Percentiles rank a stretch among this genome's conserved stretches.
Conservation (phyloP, 2,329 filamentous ascomycete species). For the Apiospora kogelbergensis region DNA sequence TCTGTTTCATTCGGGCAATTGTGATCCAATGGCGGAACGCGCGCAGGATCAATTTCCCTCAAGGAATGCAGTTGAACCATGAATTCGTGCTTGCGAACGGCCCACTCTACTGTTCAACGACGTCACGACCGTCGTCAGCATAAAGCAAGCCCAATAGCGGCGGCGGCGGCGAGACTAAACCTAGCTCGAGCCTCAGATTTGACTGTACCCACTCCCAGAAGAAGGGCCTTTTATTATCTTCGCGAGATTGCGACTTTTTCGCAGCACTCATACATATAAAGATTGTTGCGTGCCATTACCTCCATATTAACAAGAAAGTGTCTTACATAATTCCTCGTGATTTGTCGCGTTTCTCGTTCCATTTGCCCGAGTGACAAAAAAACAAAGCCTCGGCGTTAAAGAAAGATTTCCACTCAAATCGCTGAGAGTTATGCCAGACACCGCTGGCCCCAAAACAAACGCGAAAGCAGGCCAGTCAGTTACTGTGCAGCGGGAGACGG, state of each 20-base stretch:
- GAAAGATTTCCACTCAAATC: neutral
- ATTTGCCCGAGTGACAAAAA: too few relatives aligned
- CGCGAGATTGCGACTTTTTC: too few relatives aligned
- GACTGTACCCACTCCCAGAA: neutral
- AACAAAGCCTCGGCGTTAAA: neutral
- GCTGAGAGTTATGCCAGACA: neutral
- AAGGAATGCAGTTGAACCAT: neutral
- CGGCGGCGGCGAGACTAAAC: neutral
- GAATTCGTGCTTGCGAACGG: neutral
- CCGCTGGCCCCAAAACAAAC: neutral
- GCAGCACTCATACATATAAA: neutral
- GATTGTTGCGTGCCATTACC: neutral
- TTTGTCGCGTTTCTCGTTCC: neutral
- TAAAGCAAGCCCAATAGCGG: neutral
- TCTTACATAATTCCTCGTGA: neutral
- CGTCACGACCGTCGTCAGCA: constrained; percentile 2
- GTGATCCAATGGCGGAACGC: neutral
- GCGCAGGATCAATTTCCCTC: neutral
- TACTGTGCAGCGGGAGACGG: constrained; percentile 16
- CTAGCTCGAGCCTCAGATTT: constrained; percentile 4
- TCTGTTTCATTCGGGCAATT: neutral
- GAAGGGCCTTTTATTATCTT: neutral
- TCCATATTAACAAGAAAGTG: neutral
- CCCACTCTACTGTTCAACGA: neutral
- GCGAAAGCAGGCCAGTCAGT: constrained; percentile 3